Percentiles rank a stretch among this genome's conserved stretches.
Conservation (phyloP, 108 stramenopile genomes). For the Pseudonitzschia delicatissima region DNA sequence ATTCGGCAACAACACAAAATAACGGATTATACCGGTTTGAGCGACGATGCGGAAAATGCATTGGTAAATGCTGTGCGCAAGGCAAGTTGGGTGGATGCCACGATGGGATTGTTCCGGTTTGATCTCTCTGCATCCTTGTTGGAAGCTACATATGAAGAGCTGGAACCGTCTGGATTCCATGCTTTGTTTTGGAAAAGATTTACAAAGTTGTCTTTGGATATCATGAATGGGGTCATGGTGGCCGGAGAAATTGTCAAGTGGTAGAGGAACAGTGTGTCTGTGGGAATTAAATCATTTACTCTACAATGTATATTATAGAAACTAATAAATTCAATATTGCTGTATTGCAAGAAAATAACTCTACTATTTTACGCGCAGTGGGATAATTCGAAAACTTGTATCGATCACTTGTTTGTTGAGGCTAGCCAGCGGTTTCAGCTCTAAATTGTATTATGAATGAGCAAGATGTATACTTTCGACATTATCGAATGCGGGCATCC, state of each 20-base stretch:
- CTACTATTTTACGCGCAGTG: too few relatives aligned
- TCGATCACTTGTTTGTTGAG: too few relatives aligned
- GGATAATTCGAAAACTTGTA: too few relatives aligned
- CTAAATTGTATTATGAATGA: too few relatives aligned
- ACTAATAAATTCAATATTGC: too few relatives aligned
- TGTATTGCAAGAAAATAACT: too few relatives aligned
- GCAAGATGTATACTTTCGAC: too few relatives aligned
- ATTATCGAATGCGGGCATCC: too few relatives aligned
- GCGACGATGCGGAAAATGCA: slow-evolving; percentile 16
- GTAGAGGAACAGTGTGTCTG: too few relatives aligned
- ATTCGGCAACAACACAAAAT: slow-evolving; percentile 42
- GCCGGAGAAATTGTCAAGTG: slow-evolving; percentile 39
- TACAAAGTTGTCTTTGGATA: not conserved
- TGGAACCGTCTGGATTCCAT: slow-evolving; percentile 43
- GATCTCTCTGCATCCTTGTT: slow-evolving; percentile 40
- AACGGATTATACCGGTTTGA: slow-evolving; percentile 20
- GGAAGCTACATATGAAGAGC: slow-evolving; percentile 35
- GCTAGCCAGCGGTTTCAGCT: too few relatives aligned
- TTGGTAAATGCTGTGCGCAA: slow-evolving; percentile 58
- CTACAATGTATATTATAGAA: too few relatives aligned
- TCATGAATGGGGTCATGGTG: slow-evolving; percentile 8
- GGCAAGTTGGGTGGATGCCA: slow-evolving; percentile 54
- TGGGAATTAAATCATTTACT: too few relatives aligned
- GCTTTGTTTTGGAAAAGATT: slow-evolving; percentile 11
- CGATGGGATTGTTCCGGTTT: slow-evolving; percentile 43